Evolutionary conservation across 768 basidiomycete species (phyloP).

Genomic region (Mycena capillaripes): DNA sequence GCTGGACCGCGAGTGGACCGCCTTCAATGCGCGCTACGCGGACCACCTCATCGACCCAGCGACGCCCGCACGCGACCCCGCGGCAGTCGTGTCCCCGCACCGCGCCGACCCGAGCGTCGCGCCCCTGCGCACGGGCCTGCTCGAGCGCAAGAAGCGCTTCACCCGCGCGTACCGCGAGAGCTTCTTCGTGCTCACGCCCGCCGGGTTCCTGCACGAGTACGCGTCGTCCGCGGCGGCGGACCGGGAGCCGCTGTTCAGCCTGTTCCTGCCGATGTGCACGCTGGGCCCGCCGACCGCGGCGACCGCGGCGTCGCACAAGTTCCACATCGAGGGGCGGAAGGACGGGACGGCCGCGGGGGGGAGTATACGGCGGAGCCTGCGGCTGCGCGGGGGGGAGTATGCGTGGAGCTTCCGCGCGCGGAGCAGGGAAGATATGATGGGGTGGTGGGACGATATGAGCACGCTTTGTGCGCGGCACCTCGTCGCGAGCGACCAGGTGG

Average conservation of each 20-base stretch:
- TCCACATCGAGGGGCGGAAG: slow-evolving; percentile 95
- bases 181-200: slow-evolving; percentile 94
- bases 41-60: slow-evolving; percentile 99
- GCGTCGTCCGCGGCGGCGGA: slow-evolving; percentile 72
- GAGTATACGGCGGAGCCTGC: slow-evolving; percentile 59
- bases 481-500: slow-evolving; percentile 94
- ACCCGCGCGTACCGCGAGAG: slow-evolving; percentile 84
- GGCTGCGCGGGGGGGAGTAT: slow-evolving; percentile 57
- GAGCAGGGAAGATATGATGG: slow-evolving; percentile 98
- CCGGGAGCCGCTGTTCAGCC: slow-evolving; percentile 78
- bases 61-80: slow-evolving; percentile 89
- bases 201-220: slow-evolving; percentile 97
- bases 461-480: slow-evolving; percentile 96
- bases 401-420: slow-evolving; percentile 94
- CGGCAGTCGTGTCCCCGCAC: slow-evolving; percentile 85
- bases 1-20: slow-evolving; percentile 95
- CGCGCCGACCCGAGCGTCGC: slow-evolving; percentile 91
- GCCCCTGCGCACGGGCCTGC: slow-evolving; percentile 88
- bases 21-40: slow-evolving; percentile 86
- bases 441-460: slow-evolving; percentile 99
- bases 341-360: slow-evolving; percentile 79
- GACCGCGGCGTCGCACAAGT: slow-evolving; percentile 82
- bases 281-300: slow-evolving; percentile 89
- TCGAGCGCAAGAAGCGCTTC: slow-evolving; percentile 97
- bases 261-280: slow-evolving; percentile 96